Percentiles rank a stretch among this genome's conserved stretches.
phyloP scores from a whole-genome alignment of 441 rosid species.

The Erodium trifolium region DNA sequence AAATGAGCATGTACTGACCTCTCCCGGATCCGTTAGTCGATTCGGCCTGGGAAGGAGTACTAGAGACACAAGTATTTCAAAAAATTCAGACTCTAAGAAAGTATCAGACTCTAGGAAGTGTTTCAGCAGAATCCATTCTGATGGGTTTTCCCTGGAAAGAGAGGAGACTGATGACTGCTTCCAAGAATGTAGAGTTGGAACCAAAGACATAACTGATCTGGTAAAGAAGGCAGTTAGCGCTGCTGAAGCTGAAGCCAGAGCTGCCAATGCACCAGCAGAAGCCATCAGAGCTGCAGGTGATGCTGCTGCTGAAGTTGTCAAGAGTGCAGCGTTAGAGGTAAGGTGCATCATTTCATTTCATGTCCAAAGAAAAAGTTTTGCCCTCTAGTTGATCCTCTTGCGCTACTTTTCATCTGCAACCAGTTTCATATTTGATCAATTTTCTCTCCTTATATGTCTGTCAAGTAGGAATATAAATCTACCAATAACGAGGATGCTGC shows the following conservation, averaged over 20 bases:
- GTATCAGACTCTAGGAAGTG: conserved; percentile 42
- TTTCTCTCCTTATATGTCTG: conserved; percentile 10
- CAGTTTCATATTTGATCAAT: conserved; percentile 6
- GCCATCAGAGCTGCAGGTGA: conserved; percentile 94
- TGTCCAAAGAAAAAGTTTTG: not conserved
- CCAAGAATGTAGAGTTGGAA: conserved; percentile 75
- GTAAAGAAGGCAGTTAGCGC: conserved; percentile 82
- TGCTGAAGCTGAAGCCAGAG: conserved; percentile 95
- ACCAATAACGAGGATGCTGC: conserved; percentile 85
- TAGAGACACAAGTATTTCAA: conserved; percentile 47
- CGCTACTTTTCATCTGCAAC: conserved; percentile 11
- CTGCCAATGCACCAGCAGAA: conserved; percentile 73
- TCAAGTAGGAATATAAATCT: conserved; percentile 53
- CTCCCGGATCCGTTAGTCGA: conserved; percentile 66
- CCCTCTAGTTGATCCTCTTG: not conserved
- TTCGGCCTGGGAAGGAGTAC: conserved; percentile 34
- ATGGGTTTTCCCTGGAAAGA: conserved; percentile 43
- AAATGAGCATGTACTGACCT: conserved; percentile 46
- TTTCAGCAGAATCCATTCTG: conserved; percentile 36
- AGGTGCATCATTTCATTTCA: not conserved
- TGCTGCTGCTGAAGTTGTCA: conserved; percentile 94
- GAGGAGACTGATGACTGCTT: conserved; percentile 71
- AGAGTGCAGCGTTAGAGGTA: conserved; percentile 78
- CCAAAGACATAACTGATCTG: conserved; percentile 61
- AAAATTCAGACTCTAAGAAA: conserved; percentile 44